These are phyloP conservation scores for Hymenochaete sp. DNA, from an alignment of 1,284 basidiomycete genomes.

Conservation along the genomic window DNA sequence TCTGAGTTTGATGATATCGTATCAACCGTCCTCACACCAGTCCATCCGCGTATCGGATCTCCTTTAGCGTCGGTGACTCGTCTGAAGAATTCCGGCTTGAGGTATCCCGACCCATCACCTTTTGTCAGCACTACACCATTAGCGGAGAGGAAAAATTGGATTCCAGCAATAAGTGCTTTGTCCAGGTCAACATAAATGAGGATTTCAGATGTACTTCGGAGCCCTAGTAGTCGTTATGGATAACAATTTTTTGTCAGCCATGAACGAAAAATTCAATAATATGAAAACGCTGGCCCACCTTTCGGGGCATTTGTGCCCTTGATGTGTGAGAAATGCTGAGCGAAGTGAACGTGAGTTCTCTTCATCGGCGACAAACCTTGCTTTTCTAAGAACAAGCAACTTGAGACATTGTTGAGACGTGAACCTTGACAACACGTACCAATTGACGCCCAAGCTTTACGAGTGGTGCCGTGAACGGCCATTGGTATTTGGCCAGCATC, in stretches of 20 bases:
- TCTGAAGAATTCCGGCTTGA: conserved; percentile 53
- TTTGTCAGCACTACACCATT: conserved; percentile 82
- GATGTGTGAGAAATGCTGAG: conserved; percentile 48
- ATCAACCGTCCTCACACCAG: conserved; percentile 9
- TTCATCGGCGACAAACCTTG: conserved; percentile 79
- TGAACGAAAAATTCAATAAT: conserved; percentile 37
- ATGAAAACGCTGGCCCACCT: conserved; percentile 48
- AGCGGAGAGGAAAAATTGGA: conserved; percentile 65
- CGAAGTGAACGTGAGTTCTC: conserved; percentile 84
- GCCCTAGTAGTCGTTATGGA: conserved; percentile 41
- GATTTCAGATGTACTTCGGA: conserved; percentile 65
- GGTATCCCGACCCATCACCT: conserved; percentile 52
- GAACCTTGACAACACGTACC: conserved; percentile 34
- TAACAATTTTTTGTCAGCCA: neutral
- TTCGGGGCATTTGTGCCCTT: conserved; percentile 31
- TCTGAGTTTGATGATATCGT: neutral
- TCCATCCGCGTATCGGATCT: conserved; percentile 30
- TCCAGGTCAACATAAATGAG: conserved; percentile 70
- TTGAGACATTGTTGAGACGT: neutral
- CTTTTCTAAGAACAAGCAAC: conserved; percentile 32
- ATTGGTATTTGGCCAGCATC: conserved; percentile 58
- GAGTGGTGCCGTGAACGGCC: conserved; percentile 74
- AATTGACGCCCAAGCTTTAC: conserved; percentile 62
- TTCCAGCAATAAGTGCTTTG: conserved; percentile 60
- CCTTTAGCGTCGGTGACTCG: conserved; percentile 42